Conservation (phyloP, 305 asterid species). For the Rubia balearica region DNA sequence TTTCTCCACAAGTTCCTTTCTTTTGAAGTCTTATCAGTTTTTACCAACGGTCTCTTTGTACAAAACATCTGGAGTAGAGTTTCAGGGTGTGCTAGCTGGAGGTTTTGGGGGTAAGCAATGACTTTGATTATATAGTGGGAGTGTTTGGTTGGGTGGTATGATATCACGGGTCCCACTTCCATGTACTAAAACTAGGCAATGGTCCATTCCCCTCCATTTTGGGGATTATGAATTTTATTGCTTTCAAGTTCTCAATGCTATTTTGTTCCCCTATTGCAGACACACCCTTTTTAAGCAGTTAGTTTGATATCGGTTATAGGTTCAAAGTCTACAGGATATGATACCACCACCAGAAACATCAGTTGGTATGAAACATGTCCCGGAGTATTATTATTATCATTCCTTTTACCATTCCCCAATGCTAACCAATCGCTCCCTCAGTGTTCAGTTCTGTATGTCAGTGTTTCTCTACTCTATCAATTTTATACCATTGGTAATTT, state of each 20-base stretch:
- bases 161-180: no score
- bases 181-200: no score
- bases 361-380: background rate
- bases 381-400: no score
- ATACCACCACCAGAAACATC: background rate
- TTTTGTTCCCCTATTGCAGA: background rate
- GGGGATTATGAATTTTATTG: no score
- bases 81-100: no score
- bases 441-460: background rate
- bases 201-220: no score
- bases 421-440: background rate
- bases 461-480: background rate
- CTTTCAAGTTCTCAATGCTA: no score
- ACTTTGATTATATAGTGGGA: no score
- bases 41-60: background rate
- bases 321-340: background rate
- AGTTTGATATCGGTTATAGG: background rate
- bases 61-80: background rate
- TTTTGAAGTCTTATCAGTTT: background rate
- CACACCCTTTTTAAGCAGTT: background rate
- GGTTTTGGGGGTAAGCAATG: no score
- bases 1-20: background rate
- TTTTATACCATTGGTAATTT: background rate
- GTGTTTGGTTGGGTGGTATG: no score
- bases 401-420: no score